These are phyloP conservation scores for Prunus dulcis DNA, from an alignment of 306 rosid species.

Conservation along the genomic window DNA sequence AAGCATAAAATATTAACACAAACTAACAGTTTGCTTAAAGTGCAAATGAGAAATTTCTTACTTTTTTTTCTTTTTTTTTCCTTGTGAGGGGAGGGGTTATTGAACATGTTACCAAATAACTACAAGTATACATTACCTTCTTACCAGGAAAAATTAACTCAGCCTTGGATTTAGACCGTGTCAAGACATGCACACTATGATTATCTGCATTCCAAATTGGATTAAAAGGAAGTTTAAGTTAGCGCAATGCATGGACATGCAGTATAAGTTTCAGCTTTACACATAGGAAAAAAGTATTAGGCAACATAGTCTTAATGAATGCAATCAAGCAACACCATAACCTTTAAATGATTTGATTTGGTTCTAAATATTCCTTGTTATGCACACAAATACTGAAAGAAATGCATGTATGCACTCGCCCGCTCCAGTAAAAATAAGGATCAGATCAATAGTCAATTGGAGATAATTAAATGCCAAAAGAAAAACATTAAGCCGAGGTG, in stretches of 20 bases:
- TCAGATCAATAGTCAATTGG: not conserved
- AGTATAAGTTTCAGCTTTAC: constrained; percentile 11
- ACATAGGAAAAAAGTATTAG: constrained; percentile 7
- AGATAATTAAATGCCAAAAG: not conserved
- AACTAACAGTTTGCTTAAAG: not conserved
- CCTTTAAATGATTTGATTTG: constrained; percentile 1
- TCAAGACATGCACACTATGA: constrained; percentile 71
- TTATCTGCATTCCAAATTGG: constrained; percentile 53
- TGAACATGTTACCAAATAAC: constrained; percentile 11
- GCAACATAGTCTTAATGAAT: constrained; percentile 7
- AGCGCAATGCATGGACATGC: not conserved
- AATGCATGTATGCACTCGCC: not conserved
- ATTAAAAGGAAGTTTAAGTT: not conserved
- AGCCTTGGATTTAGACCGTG: constrained; percentile 87
- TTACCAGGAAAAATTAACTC: constrained; percentile 95
- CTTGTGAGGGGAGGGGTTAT: not conserved
- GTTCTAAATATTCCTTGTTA: not conserved
- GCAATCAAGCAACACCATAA: constrained; percentile 21
- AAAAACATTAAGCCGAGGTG: not conserved
- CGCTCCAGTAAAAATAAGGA: not conserved
- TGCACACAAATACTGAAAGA: constrained; percentile 5
- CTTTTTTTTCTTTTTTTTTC: not conserved
- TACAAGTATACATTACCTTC: constrained; percentile 70
- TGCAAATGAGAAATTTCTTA: not conserved
- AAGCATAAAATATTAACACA: not conserved